Conservation (phyloP, 208 protist genomes). For the Acanthamoeba lenticulata region DNA sequence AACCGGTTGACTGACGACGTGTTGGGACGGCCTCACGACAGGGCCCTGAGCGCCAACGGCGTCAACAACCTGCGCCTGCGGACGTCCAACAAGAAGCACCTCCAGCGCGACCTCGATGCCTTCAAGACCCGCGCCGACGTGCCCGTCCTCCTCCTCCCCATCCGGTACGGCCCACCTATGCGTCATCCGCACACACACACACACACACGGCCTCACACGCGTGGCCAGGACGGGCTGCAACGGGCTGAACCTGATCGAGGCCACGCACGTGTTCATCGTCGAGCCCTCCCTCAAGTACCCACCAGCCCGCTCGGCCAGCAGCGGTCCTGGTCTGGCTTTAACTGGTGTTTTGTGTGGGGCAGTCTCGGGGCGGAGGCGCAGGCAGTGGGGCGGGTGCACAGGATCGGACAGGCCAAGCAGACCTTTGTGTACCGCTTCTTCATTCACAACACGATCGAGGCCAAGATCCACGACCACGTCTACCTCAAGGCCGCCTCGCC, state of each 20-base stretch:
- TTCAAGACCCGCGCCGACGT: slow-evolving; percentile 62
- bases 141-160: slow-evolving; percentile 69
- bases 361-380: slow-evolving; percentile 64
- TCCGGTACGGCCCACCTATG: neutral
- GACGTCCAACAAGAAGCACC: neutral
- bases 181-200: neutral
- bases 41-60: slow-evolving; percentile 68
- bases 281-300: slow-evolving; percentile 74
- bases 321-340: too few relatives aligned
- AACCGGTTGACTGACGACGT: neutral
- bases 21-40: neutral
- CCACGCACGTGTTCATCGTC: slow-evolving; percentile 77
- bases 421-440: slow-evolving; percentile 75
- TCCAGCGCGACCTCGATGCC: slow-evolving; percentile 52
- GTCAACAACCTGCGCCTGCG: slow-evolving; percentile 7
- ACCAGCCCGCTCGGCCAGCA: too few relatives aligned
- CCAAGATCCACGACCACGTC: slow-evolving; percentile 59
- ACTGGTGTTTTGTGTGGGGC: neutral
- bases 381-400: slow-evolving; percentile 76
- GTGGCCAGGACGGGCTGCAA: slow-evolving; percentile 69
- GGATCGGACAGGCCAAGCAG: slow-evolving; percentile 75
- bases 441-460: slow-evolving; percentile 77
- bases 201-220: neutral
- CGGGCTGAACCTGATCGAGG: slow-evolving; percentile 80
- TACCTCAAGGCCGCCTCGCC: neutral